A percentile compares a stretch with the other conserved stretches of the same genome.
These are phyloP conservation scores for Morella rubra DNA, from an alignment of 306 rosid genomes.

Conservation along the genomic window DNA sequence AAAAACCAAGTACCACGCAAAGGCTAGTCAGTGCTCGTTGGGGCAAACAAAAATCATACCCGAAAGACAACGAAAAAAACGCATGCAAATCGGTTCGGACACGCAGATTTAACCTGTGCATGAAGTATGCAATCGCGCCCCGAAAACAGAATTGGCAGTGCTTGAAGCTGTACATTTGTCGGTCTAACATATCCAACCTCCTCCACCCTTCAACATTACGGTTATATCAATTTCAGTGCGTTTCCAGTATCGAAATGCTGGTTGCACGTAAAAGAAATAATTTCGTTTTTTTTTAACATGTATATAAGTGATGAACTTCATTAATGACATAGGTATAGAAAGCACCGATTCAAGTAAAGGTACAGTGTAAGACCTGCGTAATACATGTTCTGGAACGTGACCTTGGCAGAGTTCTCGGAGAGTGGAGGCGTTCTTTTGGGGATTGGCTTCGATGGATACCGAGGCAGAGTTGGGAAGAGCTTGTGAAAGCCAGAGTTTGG, in stretches of 20 bases:
- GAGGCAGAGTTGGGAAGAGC: conserved; percentile 41
- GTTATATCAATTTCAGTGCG: background rate
- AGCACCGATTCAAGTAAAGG: background rate
- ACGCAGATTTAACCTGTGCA: conserved; percentile 69
- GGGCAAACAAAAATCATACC: background rate
- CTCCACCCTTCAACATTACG: conserved; percentile 55
- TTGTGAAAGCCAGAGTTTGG: conserved; percentile 30
- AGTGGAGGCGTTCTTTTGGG: conserved; percentile 31
- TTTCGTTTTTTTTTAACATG: background rate
- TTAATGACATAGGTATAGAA: background rate
- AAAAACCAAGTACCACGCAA: conserved; percentile 21
- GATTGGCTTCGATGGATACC: conserved; percentile 9
- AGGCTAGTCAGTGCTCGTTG: background rate
- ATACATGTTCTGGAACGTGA: conserved; percentile 56
- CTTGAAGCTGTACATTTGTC: conserved; percentile 69
- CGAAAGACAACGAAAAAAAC: background rate
- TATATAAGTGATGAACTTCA: background rate
- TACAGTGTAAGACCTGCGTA: conserved; percentile 46
- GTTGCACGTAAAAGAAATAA: too few species aligned
- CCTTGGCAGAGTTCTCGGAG: conserved; percentile 56
- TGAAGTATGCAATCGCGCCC: conserved; percentile 84
- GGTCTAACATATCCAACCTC: conserved; percentile 76
- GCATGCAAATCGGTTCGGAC: background rate
- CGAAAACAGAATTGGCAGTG: conserved; percentile 66
- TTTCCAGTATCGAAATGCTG: background rate